These are phyloP conservation scores for Epichloe elymi DNA, from an alignment of 2,329 filamentous ascomycete genomes.

Conservation along the genomic window DNA sequence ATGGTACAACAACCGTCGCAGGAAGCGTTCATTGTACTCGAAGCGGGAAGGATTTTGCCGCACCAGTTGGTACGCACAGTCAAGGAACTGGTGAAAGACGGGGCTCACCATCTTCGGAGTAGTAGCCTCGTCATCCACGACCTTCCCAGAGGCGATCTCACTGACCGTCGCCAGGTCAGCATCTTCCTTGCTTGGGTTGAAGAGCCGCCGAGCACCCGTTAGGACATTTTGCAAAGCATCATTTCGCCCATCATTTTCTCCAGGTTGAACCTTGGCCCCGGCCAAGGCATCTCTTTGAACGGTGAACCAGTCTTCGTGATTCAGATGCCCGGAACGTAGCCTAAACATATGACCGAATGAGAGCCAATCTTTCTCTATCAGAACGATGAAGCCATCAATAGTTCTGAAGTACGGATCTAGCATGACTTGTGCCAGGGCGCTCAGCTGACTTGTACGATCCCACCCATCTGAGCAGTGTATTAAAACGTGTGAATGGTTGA, in stretches of 20 bases:
- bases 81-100: conserved; percentile 95
- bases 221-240: conserved; percentile 80
- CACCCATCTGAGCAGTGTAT: conserved; percentile 98
- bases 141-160: conserved; percentile 25
- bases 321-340: conserved; percentile 76
- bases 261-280: conserved; percentile 48
- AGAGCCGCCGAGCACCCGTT: conserved; percentile 82
- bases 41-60: conserved; percentile 79
- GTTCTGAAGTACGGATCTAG: conserved; percentile 93
- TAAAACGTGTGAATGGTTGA: conserved; percentile 86
- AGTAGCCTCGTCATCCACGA: conserved; percentile 51
- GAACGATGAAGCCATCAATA: conserved; percentile 81
- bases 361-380: conserved; percentile 95
- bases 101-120: conserved; percentile 85
- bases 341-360: conserved; percentile 98
- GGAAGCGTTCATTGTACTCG: conserved; percentile 90
- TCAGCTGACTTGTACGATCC: conserved; percentile 93
- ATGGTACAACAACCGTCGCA: conserved; percentile 81
- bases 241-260: conserved; percentile 45
- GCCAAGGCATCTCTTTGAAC: conserved; percentile 69
- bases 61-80: conserved; percentile 82
- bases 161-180: conserved; percentile 44
- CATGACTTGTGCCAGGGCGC: conserved; percentile 81
- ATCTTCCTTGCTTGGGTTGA: conserved; percentile 51
- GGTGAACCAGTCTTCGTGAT: conserved; percentile 87